Base-by-base conservation (phyloP, 768 basidiomycete species). In the Boletus huronensis region DNA sequence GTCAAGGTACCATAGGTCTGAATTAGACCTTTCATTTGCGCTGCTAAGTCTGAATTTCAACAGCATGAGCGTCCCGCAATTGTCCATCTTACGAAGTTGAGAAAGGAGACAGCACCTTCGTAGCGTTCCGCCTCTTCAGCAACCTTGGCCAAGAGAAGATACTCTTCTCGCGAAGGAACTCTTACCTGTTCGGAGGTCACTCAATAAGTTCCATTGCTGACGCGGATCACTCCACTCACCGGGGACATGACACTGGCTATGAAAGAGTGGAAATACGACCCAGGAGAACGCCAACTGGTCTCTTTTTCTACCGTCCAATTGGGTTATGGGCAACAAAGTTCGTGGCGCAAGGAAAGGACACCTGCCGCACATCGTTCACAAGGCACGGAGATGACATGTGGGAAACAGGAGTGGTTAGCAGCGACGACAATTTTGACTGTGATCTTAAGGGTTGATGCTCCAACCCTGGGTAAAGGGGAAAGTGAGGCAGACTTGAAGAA, bases 101-200 rank as follows among this genome's bases (percentile, higher is more conserved):
- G 21, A 29, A 46, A 52, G 25, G 5, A 31, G 44, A 26, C 55
- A 74, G 54, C 46, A 92, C 92, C 92, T 76, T 90, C 84, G 69
- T 92, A 92, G 49, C 92, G 87, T 70, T 92, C 90, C 34, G 92
- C 90, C 75, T 93, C 88, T 67, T 89, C 89, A 43, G 89, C 87
- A 54, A 93, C 80, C 74, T 89, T 90, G 57, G 90, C 90, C 62
- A 93, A 77, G 71, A 79, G 75, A 42, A 82, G 67, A 53, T 73
- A 72, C 58, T 82, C 78, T 25, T 74, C 69, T 53, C 66, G 71
- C 38, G 70, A 67, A 39, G 65, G 60, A 28, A 70, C 55, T 42
- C 70, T 71, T 48, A 65, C 70, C 70, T 71, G 38, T 26, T 21
- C 26, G 16, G 28, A 48, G 32, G 43, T 55, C 26, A 53, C 43